A percentile compares a stretch with the other conserved stretches of the same genome.
phyloP scores from a whole-genome alignment of 305 asterid genomes.

The Fraxinus ornus region DNA sequence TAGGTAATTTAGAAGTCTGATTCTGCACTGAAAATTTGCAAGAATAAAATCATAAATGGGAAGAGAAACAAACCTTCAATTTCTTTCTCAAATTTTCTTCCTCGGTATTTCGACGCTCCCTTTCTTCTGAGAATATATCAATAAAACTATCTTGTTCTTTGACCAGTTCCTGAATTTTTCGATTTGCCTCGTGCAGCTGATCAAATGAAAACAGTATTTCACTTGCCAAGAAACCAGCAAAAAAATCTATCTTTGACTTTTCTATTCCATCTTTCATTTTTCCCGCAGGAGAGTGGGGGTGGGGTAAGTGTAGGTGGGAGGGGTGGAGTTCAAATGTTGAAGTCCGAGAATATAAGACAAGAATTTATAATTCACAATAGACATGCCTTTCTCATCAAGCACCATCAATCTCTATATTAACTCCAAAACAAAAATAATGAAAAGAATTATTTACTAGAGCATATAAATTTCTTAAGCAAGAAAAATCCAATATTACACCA shows the following conservation, averaged over 20 bases:
- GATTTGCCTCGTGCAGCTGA: conserved; percentile 55
- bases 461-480: not conserved
- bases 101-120: conserved; percentile 72
- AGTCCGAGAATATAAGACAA: not conserved
- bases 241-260: not conserved
- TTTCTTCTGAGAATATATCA: conserved; percentile 85
- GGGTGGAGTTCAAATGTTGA: not conserved
- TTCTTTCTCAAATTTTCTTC: conserved; percentile 72
- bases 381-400: not conserved
- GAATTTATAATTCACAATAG: not conserved
- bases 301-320: not conserved
- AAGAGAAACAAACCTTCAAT: conserved; percentile 47
- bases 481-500: not conserved
- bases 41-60: not conserved
- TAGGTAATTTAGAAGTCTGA: not conserved
- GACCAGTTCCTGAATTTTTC: conserved; percentile 48
- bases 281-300: not conserved
- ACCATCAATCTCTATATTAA: not conserved
- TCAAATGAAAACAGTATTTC: conserved; percentile 17
- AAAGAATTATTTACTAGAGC: not conserved
- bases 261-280: not conserved
- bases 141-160: conserved; percentile 77
- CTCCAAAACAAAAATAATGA: not conserved
- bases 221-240: not conserved
- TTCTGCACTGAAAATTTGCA: not conserved